Evolutionary conservation across 116 monocot species (phyloP), one percentile per base, ranked within the genome.

Genomic region (Dioscorea cayenensis): DNA sequence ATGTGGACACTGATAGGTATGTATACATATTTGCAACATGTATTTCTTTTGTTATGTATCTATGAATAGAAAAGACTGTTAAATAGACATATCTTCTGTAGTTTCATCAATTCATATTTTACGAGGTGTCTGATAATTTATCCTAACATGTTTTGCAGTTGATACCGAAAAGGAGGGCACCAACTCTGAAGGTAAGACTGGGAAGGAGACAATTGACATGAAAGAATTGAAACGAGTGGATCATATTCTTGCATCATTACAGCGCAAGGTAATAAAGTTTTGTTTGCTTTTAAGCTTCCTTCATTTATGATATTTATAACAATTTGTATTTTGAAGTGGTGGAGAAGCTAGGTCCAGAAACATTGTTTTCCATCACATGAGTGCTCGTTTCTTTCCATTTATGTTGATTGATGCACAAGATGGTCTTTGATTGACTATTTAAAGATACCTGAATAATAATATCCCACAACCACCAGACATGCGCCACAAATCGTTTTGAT

Each of bases 141-240:
- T 23, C 25, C 6, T 23, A 50, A 43, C 32, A 73, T 74, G 5
- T 9, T 17, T 73, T 85, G 65, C 83, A 88, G 90, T 75, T 81
- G 92, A 87, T 80, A 75, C 85, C 74, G 97, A 87, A 48, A 78
- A 61, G 76, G 90, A 93, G 75, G 23, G 60, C 38, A 67, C 71
- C 36, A 73, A 14, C 37, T 48, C 80, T 63, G 97, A 93, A 67
- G 37, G 84, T 62, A 96, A 86, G 75, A 66, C 52, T 32, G 64
- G 17, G 27, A 99, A 99, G 83, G 97, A 99, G 69, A 37, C 77
- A 66, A 87, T 93, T 66, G 80, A 99, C 67, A 27, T 88, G n/a
- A 99, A 90, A 76, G 97, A 99, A 80, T 60, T 99, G 23, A 99
- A 91, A 82, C 83, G 97, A 78, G 74, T 99, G 27, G 93, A 99